Evolutionary conservation across 345 rosid species (phyloP).

Genomic region (Kandelia obovata): DNA sequence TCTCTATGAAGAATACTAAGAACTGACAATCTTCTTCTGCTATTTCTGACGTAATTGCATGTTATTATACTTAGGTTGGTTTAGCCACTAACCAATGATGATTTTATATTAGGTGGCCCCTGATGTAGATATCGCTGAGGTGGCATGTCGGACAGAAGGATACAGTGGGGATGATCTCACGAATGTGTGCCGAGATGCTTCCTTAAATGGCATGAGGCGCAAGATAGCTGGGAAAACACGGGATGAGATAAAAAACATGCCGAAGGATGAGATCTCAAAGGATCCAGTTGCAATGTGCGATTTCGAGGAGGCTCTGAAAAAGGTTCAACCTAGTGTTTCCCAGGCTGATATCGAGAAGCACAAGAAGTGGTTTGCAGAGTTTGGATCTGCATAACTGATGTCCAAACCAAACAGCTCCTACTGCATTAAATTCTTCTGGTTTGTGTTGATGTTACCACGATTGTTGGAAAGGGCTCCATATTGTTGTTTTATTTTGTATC

Average conservation of each 20-base stretch:
- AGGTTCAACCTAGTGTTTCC: conserved; percentile 97
- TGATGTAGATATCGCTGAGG: conserved; percentile 88
- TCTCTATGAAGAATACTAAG: not conserved
- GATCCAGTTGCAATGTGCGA: conserved; percentile 99
- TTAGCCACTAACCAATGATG: not conserved
- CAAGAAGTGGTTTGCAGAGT: conserved; percentile 93
- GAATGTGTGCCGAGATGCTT: conserved; percentile 95
- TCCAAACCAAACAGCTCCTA: too few relatives aligned
- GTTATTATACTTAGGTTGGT: not conserved
- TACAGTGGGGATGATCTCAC: conserved; percentile 99
- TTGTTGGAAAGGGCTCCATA: not conserved
- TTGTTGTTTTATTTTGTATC: not conserved
- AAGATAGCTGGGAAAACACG: conserved; percentile 98
- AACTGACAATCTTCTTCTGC: too few relatives aligned
- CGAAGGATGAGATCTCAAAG: conserved; percentile 95
- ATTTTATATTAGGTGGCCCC: conserved; percentile 55
- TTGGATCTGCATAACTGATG: conserved; percentile 67
- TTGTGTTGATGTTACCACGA: conserved; percentile 2
- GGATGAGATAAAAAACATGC: conserved; percentile 98
- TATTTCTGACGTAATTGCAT: too few relatives aligned
- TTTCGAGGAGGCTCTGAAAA: conserved; percentile 87
- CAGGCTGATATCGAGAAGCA: conserved; percentile 87
- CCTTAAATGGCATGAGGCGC: conserved; percentile 99
- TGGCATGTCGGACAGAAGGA: conserved; percentile 87
- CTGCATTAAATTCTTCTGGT: not conserved